Base-by-base conservation (phyloP, 345 rosid species). In the Populus tremula region DNA sequence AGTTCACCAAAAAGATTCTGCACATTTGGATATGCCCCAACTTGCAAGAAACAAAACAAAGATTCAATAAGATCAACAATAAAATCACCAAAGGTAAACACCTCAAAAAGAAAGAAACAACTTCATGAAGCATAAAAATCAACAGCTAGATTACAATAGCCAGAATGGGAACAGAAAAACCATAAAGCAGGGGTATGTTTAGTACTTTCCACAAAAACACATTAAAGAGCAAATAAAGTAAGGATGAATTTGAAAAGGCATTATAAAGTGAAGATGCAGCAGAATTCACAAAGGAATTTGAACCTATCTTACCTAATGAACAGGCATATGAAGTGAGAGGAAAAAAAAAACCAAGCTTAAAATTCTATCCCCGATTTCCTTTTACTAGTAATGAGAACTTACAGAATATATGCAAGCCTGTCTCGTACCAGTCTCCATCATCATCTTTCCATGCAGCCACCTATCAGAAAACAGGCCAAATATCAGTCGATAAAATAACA, bases 391-490 rank as follows among this genome's bases (percentile, higher is more conserved):
- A 50, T 6, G 14, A 43, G 70, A 66, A 84, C 98, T 93, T 88
- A 95, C 98, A 95, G 85, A 95, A 95, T 82, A 93, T 93, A 83
- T 95, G 99, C 80, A 95, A 82, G 35, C 98, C 96, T 56, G 97
- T 95, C 82, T 93, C 98, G 39, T 93, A 92, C 94, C 99, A 93
- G 80, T 95, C 98, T 67, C 97, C 98, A 81, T 93, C 94, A 45
- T 87, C 89, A 86, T 93, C 97, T 84, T 90, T 92, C 99, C 99
- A 93, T 20, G 98, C 99, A 81, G 96, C 98, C 77, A 93, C 89
- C 98, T 93, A 77, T 38, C 49, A 36, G 50, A 36, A 74, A 67
- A 65, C 3, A 74, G 73, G 47, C 66, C 68, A 82, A 77, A 54
- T 56, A 70, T 77, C 47, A 2, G 5, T 11, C 2, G 11, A 47